A percentile compares a stretch with the other conserved stretches of the same genome.
These are phyloP conservation scores for Jimgerdemannia lactiflua DNA, from an alignment of 192 early-diverging fungal genomes.

Conservation along the genomic window DNA sequence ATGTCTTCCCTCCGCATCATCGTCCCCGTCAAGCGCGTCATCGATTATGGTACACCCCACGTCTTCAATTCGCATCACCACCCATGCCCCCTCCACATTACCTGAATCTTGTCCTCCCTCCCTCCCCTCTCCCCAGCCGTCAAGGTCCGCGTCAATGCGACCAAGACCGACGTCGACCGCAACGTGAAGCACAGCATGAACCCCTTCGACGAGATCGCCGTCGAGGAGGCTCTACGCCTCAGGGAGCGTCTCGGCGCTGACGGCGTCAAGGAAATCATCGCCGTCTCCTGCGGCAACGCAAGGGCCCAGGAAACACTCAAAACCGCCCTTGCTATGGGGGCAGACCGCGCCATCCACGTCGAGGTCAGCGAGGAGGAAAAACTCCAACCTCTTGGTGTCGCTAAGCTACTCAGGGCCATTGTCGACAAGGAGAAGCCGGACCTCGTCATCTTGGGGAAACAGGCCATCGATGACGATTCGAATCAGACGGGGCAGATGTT, in stretches of 20 bases:
- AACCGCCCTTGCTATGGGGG: constrained; percentile 98
- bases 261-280: constrained; percentile 74
- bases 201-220: constrained; percentile 99
- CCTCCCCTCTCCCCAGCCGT: constrained; percentile 48
- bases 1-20: constrained; percentile 64
- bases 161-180: constrained; percentile 87
- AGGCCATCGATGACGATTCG: constrained; percentile 98
- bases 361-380: constrained; percentile 68
- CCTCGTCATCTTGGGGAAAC: constrained; percentile 95
- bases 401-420: constrained; percentile 90
- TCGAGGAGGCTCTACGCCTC: constrained; percentile 93
- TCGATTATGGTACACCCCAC: constrained; percentile 78
- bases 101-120: not conserved
- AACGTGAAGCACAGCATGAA: constrained; percentile 99
- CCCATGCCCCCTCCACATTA: no score
- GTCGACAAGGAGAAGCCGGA: constrained; percentile 90
- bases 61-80: not conserved
- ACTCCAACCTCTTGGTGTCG: constrained; percentile 87
- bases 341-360: constrained; percentile 93
- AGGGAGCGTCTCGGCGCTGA: constrained; percentile 63
- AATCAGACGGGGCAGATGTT: constrained; percentile 99
- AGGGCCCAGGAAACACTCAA: constrained; percentile 91
- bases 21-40: constrained; percentile 94
- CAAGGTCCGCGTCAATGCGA: constrained; percentile 94
- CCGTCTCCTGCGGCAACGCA: constrained; percentile 82